Percentiles rank a stretch among this genome's conserved stretches.
Conservation (phyloP, 75 land plant genomes). For the Pinus albicaulis region DNA sequence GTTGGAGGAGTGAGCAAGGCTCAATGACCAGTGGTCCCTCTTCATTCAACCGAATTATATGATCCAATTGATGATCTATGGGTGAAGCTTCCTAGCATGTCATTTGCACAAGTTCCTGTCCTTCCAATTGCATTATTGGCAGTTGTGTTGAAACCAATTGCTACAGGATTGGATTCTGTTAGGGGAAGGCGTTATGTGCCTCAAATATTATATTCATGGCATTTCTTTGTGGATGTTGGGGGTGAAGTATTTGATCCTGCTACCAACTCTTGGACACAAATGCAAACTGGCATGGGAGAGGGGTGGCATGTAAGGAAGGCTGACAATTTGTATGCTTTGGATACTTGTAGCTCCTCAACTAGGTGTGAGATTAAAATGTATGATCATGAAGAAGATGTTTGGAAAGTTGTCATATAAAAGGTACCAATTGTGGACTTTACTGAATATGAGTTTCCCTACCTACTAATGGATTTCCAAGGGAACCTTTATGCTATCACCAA, state of each 20-base stretch:
- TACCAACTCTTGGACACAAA: conserved; percentile 19
- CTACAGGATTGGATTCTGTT: conserved; percentile 33
- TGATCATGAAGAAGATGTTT: conserved; percentile 22
- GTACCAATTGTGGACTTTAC: conserved; percentile 31
- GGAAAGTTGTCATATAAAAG: conserved; percentile 31
- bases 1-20: conserved; percentile 24
- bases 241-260: conserved; percentile 34
- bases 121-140: conserved; percentile 26
- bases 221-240: conserved; percentile 39
- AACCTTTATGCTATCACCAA: conserved; percentile 33
- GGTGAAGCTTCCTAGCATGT: conserved; percentile 29
- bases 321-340: conserved; percentile 28
- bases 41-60: conserved; percentile 38
- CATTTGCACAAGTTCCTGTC: conserved; percentile 27
- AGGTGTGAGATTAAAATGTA: conserved; percentile 40
- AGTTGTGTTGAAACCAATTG: conserved; percentile 38
- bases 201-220: conserved; percentile 39
- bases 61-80: conserved; percentile 28
- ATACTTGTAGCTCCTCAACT: conserved; percentile 27
- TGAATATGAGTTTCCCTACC: conserved; percentile 32
- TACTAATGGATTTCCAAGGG: conserved; percentile 11
- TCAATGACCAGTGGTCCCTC: conserved; percentile 24
- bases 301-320: conserved; percentile 44
- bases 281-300: conserved; percentile 40
- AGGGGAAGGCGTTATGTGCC: conserved; percentile 31